These are phyloP conservation scores for Malassezia nana DNA, from an alignment of 1,284 basidiomycete species.

Conservation along the genomic window DNA sequence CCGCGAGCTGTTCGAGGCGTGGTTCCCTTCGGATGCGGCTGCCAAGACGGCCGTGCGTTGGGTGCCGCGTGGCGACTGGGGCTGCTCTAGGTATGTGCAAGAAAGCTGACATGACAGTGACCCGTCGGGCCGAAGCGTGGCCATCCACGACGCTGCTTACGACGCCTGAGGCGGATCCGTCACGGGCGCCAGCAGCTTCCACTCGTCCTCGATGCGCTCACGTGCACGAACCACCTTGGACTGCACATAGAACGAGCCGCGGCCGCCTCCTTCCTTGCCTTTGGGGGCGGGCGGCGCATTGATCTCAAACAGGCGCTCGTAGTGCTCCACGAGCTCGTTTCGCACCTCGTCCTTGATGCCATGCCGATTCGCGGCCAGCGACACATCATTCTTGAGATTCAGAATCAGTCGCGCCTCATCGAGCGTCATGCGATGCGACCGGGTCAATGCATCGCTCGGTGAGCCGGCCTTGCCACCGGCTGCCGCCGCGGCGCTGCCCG, in stretches of 20 bases:
- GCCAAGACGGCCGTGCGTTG: constrained; percentile 71
- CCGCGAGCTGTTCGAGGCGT: constrained; percentile 79
- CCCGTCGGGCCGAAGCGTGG: constrained; percentile 87
- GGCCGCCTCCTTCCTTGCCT: constrained; percentile 40
- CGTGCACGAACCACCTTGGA: constrained; percentile 89
- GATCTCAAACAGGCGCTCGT: constrained; percentile 85
- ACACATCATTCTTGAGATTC: constrained; percentile 64
- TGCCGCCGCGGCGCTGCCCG: constrained; percentile 58
- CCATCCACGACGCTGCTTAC: constrained; percentile 90
- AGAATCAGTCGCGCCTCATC: constrained; percentile 92
- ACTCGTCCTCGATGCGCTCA: constrained; percentile 84
- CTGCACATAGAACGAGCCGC: constrained; percentile 63
- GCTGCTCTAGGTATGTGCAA: constrained; percentile 56
- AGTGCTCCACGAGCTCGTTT: constrained; percentile 55
- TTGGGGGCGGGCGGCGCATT: constrained; percentile 53
- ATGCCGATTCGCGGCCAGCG: constrained; percentile 17
- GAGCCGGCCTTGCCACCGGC: constrained; percentile 41
- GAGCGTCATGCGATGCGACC: constrained; percentile 80
- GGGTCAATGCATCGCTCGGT: constrained; percentile 49
- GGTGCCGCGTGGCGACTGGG: constrained; percentile 73
- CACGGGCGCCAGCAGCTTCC: constrained; percentile 29
- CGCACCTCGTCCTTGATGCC: constrained; percentile 24
- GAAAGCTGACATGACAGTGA: constrained; percentile 53
- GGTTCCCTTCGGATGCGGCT: constrained; percentile 66
- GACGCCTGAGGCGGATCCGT: constrained; percentile 1